phyloP scores from a whole-genome alignment of 345 rosid genomes.

The Eucalyptus cloeziana region DNA sequence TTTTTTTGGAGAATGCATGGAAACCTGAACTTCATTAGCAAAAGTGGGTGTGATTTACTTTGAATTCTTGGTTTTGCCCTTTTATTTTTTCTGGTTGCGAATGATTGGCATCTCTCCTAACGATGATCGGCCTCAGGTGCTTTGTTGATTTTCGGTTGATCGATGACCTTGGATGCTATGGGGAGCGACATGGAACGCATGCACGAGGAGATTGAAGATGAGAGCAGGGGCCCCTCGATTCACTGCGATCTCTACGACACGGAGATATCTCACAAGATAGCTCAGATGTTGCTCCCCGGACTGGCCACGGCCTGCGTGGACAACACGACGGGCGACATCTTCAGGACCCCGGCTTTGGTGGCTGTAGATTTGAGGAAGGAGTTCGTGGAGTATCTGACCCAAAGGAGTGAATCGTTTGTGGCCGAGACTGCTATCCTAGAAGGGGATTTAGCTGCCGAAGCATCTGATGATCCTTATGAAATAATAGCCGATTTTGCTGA shows the following conservation, averaged over 20 bases:
- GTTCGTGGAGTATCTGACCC: constrained; percentile 50
- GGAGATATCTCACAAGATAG: constrained; percentile 48
- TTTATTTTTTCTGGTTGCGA: background rate
- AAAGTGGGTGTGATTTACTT: background rate
- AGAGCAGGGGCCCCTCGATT: constrained; percentile 36
- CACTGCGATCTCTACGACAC: constrained; percentile 59
- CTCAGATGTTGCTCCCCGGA: constrained; percentile 60
- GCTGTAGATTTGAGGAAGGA: constrained; percentile 71
- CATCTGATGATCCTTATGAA: constrained; percentile 64
- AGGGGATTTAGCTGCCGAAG: constrained; percentile 30
- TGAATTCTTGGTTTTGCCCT: background rate
- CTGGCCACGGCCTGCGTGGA: constrained; percentile 77
- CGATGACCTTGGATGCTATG: constrained; percentile 26
- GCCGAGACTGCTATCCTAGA: constrained; percentile 57
- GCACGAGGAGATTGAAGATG: constrained; percentile 43
- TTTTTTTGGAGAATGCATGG: background rate
- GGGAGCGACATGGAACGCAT: constrained; percentile 19
- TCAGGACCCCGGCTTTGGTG: constrained; percentile 60
- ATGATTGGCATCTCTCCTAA: constrained; percentile 2
- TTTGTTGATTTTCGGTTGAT: background rate
- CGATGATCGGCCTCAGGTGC: background rate
- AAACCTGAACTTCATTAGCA: background rate
- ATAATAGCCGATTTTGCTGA: constrained; percentile 55
- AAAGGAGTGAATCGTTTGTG: constrained; percentile 66
- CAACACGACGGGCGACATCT: constrained; percentile 75